These are phyloP conservation scores for Aspergillus thermomutatus DNA, from an alignment of 2,329 filamentous ascomycete species.

Conservation along the genomic window DNA sequence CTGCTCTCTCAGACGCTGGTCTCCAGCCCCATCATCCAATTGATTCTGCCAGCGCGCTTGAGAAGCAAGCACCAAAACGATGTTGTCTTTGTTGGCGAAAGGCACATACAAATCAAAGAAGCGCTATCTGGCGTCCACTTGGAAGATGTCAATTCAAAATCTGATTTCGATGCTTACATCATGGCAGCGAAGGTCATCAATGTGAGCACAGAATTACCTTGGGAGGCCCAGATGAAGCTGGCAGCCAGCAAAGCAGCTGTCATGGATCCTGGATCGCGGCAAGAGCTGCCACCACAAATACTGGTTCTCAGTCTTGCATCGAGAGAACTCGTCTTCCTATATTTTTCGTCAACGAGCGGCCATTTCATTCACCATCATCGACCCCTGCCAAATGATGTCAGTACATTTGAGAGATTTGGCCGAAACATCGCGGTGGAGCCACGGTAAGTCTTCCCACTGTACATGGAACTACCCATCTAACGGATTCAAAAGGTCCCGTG, in stretches of 20 bases:
- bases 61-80: conserved; percentile 70
- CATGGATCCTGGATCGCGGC: conserved; percentile 9
- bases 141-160: conserved; percentile 71
- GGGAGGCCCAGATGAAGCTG: conserved; percentile 30
- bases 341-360: conserved; percentile 50
- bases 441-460: conserved; percentile 48
- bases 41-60: conserved; percentile 76
- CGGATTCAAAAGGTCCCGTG: conserved; percentile 43
- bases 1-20: conserved; percentile 76
- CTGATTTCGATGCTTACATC: conserved; percentile 75
- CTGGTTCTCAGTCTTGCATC: conserved; percentile 73
- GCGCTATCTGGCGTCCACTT: conserved; percentile 63
- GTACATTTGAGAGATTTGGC: conserved; percentile 55
- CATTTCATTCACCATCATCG: conserved; percentile 62
- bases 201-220: conserved; percentile 42
- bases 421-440: conserved; percentile 75
- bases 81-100: conserved; percentile 80
- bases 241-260: conserved; percentile 9
- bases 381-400: conserved; percentile 56
- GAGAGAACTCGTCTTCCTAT: conserved; percentile 73
- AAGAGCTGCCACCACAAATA: conserved; percentile 68
- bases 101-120: conserved; percentile 77
- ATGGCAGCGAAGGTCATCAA: conserved; percentile 76
- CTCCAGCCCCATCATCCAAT: conserved; percentile 70
- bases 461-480: conserved; percentile 8